Conservation (phyloP, 257 asterid genomes). For the Perilla frutescens region DNA sequence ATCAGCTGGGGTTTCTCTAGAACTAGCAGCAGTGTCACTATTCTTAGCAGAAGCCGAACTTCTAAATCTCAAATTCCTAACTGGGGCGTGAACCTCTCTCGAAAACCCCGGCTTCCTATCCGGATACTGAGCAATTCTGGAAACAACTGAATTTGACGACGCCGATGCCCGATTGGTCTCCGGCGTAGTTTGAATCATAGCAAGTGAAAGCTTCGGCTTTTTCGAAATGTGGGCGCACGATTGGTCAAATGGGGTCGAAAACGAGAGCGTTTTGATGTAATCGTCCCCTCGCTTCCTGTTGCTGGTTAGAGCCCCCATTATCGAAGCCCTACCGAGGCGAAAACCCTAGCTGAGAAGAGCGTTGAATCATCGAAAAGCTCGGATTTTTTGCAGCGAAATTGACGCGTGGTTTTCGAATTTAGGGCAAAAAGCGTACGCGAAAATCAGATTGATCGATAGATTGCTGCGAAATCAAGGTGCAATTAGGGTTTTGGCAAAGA, state of each 20-base stretch:
- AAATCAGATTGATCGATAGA: conserved; percentile 12
- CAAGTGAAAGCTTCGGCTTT: conserved; percentile 42
- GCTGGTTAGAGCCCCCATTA: conserved; percentile 67
- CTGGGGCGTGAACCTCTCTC: conserved; percentile 74
- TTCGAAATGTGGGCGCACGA: conserved; percentile 50
- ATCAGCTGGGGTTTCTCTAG: conserved; percentile 15
- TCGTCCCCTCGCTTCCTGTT: conserved; percentile 64
- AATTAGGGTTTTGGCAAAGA: conserved; percentile 17
- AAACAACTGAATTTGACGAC: conserved; percentile 30
- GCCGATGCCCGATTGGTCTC: conserved; percentile 4
- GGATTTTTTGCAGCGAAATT: conserved; percentile 2
- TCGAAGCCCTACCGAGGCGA: conserved; percentile 16
- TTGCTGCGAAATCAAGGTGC: background rate
- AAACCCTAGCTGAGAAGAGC: conserved; percentile 22
- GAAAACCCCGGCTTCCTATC: conserved; percentile 30
- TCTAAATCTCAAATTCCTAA: conserved; percentile 43
- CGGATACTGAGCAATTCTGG: conserved; percentile 52
- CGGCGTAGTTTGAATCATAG: conserved; percentile 31
- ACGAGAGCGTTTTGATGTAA: conserved; percentile 31
- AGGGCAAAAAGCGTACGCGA: background rate
- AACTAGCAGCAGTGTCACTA: conserved; percentile 23
- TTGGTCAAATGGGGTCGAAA: conserved; percentile 33
- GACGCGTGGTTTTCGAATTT: conserved; percentile 1
- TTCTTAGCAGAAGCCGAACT: conserved; percentile 24
- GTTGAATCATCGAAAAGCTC: conserved; percentile 32